These are phyloP conservation scores for Trichoderma sp. DNA, from an alignment of 2,329 filamentous ascomycete species.

Conservation along the genomic window DNA sequence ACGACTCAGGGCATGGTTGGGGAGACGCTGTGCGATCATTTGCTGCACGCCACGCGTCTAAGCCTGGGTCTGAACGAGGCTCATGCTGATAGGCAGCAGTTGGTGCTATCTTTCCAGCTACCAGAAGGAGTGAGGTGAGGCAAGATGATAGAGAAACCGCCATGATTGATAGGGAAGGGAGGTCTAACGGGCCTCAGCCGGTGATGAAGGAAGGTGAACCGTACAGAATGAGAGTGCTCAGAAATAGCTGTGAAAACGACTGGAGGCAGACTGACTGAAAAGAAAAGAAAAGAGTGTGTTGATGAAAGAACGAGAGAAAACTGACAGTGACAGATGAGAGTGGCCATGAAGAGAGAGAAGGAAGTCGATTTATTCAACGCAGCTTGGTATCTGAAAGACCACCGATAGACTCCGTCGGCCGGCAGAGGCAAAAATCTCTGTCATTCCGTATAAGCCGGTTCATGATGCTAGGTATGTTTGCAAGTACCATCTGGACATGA, in stretches of 20 bases:
- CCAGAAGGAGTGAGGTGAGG: background rate
- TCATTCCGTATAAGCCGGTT: background rate
- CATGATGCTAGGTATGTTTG: no score
- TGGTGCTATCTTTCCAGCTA: background rate
- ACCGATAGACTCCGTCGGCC: background rate
- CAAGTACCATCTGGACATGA: no score
- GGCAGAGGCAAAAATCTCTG: background rate
- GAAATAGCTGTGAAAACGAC: background rate
- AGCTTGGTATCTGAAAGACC: no score
- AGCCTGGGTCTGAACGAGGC: background rate
- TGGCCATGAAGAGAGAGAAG: background rate
- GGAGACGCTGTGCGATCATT: background rate
- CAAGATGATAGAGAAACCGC: background rate
- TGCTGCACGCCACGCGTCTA: background rate
- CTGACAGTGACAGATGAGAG: background rate
- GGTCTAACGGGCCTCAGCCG: background rate
- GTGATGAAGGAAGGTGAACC: background rate
- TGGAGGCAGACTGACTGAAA: no score
- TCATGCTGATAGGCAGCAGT: background rate
- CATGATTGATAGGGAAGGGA: background rate
- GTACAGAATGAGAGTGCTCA: background rate
- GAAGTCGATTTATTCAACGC: background rate
- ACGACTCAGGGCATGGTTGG: constrained; percentile 4
- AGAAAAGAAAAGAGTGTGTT: background rate
- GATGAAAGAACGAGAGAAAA: background rate